Base-by-base conservation (phyloP, 2,329 filamentous ascomycete species). In the Sordariomycetes sp. region DNA sequence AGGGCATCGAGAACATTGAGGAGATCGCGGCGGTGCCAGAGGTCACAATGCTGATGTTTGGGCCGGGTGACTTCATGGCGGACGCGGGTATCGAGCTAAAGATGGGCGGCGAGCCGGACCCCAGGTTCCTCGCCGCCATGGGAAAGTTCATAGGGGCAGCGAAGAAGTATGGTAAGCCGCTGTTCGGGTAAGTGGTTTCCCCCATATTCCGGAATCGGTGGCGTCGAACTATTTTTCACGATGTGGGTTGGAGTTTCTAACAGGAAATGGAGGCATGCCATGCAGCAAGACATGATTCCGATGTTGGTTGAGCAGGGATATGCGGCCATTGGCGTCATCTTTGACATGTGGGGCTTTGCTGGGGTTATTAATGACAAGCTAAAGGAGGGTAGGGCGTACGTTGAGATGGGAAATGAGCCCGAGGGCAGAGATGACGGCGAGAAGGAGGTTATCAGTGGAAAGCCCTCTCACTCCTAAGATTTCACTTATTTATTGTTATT, bases 1-100 rank as follows among this genome's bases (percentile, higher is more conserved):
- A 64, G 60, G 62, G 61, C 22, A 10, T 64, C n/a, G 58, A 61
- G 51, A 64, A 64, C 57, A 32, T 62, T 2, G 62, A 63, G 15
- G 63, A 64, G 57, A 64, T 64, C 24, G 63, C 63, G 7, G 57
- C 60, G 39, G 52, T 57, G 52, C 56, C 58, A 50, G 60, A 58
- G 20, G 56, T 62, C 42, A 48, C 53, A 17, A 56, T n/a, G n/a
- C 32, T 60, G 13, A 60, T 64, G 62, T 62, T 63, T 42, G 62
- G 62, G 7, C 60, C 61, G 1, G 61, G 59, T 10, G 62, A 64
- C 50, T 64, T 58, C 57, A 58, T 34, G 35, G 56, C 59, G 28
- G 60, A 61, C 22, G 61, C 60, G 6, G 61, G 60, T 15, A 42
- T 62, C 24, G 54, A 57, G 1, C 12, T 62, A 13, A 55, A 54